A percentile compares a stretch with the other conserved stretches of the same genome.
Conservation (phyloP, 2,329 filamentous ascomycete genomes). For the Meredithiella fracta region DNA sequence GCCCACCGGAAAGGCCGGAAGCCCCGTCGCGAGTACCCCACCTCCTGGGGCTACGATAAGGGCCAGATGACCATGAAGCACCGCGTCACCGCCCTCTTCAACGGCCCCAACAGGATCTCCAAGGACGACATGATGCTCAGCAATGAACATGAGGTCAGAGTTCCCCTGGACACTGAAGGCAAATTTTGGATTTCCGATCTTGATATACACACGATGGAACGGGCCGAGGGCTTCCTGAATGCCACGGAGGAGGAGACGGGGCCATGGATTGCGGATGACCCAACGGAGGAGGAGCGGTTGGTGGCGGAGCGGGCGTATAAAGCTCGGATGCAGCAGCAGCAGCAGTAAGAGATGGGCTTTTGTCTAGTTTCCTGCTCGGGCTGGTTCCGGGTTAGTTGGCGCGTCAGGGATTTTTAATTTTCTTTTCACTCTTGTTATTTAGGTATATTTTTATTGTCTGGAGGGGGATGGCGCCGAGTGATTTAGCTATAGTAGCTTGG, state of each 20-base stretch:
- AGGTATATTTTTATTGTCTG: constrained; percentile 8
- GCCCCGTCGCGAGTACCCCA: constrained; percentile 83
- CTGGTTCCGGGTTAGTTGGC: too few species aligned
- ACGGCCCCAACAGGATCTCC: constrained; percentile 71
- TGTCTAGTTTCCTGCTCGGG: neutral
- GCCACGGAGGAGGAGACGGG: constrained; percentile 80
- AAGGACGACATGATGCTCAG: constrained; percentile 99
- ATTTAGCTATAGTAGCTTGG: too few species aligned
- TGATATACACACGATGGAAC: constrained; percentile 74
- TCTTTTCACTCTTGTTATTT: constrained; percentile 9
- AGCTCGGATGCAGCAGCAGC: neutral
- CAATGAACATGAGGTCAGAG: constrained; percentile 81
- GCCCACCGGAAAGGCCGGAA: constrained; percentile 55
- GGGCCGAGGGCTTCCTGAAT: constrained; percentile 67
- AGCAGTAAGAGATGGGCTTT: neutral
- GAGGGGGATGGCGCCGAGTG: too few species aligned
- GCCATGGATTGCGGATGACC: constrained; percentile 61
- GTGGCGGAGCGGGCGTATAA: constrained; percentile 26
- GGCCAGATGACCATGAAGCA: constrained; percentile 98
- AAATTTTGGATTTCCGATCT: constrained; percentile 81
- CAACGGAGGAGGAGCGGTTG: constrained; percentile 44
- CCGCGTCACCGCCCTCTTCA: constrained; percentile 83
- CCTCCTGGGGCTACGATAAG: constrained; percentile 81
- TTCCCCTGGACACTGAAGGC: constrained; percentile 48
- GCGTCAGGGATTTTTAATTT: too few species aligned